Base-by-base conservation (phyloP, 768 basidiomycete species). In the Lactarius deliciosus region DNA sequence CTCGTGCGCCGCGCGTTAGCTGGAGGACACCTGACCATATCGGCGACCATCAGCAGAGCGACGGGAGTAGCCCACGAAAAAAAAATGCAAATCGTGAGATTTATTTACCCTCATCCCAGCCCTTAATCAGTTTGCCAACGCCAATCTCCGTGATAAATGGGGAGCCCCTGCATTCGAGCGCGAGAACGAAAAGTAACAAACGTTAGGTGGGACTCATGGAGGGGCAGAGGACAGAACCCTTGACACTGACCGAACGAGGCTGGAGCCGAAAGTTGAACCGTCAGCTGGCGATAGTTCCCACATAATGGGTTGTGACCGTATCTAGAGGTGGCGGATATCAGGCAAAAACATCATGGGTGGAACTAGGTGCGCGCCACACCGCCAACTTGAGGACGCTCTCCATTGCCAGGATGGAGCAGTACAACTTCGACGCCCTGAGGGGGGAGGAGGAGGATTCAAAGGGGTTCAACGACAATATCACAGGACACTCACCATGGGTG, bases 71-170 rank as follows among this genome's bases (percentile, higher is more conserved):
- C 41, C n/a, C 9, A 20, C 20, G 56, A 50, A 41, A 16, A 5
- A 25, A 53, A 53, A 25, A 13, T 5, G 13, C 7, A 45, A 47
- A 25, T 25, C 9, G 47, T 56, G 50, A 10, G 15, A 76, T 82
- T 71, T 68, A 76, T 82, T 71, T 68, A 88, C 92, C 92, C 76
- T 93, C 91, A 73, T 94, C 92, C 92, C 92, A 94, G 47, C 91
- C 91, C 74, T 81, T 88, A 78, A 94, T 94, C 54, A 94, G 91
- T 73, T 88, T 87, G 3, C 90, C 89, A 25, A 86, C 80, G 56
- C 92, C 91, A 66, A 93, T 92, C 73, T 83, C 73, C 5, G 89
- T 91, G 70, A 76, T 71, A 74, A 94, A 92, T 2, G 91, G 83
- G 0, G 20, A 7, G 0, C 79, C 79, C 41, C 91, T 91, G 74